Evolutionary conservation across 345 rosid genomes (phyloP), one percentile per base, ranked within the genome.

Genomic region (Brassica incana): DNA sequence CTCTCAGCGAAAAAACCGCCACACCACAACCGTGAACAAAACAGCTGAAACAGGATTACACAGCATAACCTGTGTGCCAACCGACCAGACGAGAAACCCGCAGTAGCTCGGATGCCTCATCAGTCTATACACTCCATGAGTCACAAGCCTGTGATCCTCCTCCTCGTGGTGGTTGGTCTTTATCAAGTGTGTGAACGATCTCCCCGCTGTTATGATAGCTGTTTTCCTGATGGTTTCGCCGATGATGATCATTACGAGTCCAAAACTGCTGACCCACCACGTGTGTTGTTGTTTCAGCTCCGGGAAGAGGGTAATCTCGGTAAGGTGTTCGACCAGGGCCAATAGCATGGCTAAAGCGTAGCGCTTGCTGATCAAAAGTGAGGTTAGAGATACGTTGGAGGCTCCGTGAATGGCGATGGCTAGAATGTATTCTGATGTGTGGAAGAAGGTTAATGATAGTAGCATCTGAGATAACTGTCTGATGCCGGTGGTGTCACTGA

Each of bases 91-190:
- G 71, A 88, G 80, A 83, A 89, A 91, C 29, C 75, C 90, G 12
- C 81, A 16, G 62, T 91, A 91, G 67, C 93, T 83, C 0, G 96
- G 93, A 85, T 89, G 91, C 54, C 93, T 92, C 61, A 89, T 76
- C 14, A 84, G 68, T 8, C 81, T 72, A 75, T 88, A 89, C 29
- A 91, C 82, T 38, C 93, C 92, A 40, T 82, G 18, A 16, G 18
- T 16, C 18, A 16, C 18, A 16, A 89, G 83, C 65, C 72, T 69
- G 60, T 89, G 96, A 72, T 85, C 86, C 56, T 86, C 90, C 77
- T 87, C 92, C 18, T 16, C 18, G 18, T 16, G 18, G 8, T 77
- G 90, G 75, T 25, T 8, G 38, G 73, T 61, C 84, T 81, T 87
- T 58, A 89, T 88, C 15, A 87, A 81, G 76, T 91, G 96, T 1